Base-by-base conservation (phyloP, 805 yeast species). In the Cyberlindnera suaveolens region DNA sequence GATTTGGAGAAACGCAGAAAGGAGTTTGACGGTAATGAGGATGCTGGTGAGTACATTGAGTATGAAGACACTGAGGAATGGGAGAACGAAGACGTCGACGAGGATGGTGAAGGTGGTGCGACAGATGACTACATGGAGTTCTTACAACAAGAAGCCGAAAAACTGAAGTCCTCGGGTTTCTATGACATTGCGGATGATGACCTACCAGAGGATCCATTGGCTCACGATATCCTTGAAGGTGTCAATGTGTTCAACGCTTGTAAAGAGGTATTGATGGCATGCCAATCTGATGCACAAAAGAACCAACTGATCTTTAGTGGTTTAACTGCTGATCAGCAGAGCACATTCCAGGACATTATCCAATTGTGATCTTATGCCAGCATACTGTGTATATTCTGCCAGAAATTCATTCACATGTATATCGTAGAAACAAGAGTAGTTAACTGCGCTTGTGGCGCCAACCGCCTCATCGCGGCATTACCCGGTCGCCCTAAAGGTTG, bases 131-230 rank as follows among this genome's bases (percentile, higher is more conserved):
- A 75, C 49, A 59, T 75, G 43, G 67, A 72, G 23, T 75, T 74
- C 51, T 60, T 80, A 44, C 66, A 68, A 15, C 60, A 65, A 19
- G 77, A 76, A 46, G 64, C 72, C 9, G 66, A 58, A 20, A 66
- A 65, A 40, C 50, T 69, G 40, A 60, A 63, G 35, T 56, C 62
- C 16, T 53, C 63, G 4, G 70, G 68, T 1, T 46, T 60, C 36
- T 61, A 57, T 40, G 67, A 63, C 31, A 49, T 62, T 30, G 83
- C 62, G 33, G 83, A 77, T 40, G 93, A 84, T 39, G 93, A 85
- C 8, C 71, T 85, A 36, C 80, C 81, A 37, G 97, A 90, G 57
- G 96, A 85, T 57, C 80, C 96, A 9, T 69, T 85, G 58, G 76
- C 85, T 20, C 83, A 81, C 50, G 83, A 91, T 1, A 82, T 95